These are phyloP conservation scores for Picea engelmannii DNA, from an alignment of 83 land plant species.

Conservation along the genomic window DNA sequence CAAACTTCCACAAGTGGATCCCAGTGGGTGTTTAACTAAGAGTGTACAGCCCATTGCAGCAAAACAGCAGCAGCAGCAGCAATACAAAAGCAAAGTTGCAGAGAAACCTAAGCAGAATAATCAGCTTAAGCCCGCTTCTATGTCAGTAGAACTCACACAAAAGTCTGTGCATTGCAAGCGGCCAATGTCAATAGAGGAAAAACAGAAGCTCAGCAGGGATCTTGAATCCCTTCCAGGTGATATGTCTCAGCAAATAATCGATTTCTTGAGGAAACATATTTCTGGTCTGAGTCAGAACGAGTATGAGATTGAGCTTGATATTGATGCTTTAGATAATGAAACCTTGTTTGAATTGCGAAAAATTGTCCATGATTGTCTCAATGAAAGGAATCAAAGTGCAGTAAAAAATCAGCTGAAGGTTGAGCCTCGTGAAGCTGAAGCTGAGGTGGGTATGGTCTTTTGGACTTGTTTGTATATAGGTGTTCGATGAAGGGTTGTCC, in stretches of 20 bases:
- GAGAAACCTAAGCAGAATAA: conserved; percentile 1
- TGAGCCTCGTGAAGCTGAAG: conserved; percentile 9
- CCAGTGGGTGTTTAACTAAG: background rate
- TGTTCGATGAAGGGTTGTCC: background rate
- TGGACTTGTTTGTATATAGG: background rate
- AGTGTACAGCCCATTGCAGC: background rate
- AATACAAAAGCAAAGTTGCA: conserved; percentile 23
- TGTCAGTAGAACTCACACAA: background rate
- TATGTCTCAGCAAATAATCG: conserved; percentile 65
- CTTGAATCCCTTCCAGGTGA: conserved; percentile 67
- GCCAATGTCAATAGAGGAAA: conserved; percentile 77
- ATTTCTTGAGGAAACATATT: conserved; percentile 62
- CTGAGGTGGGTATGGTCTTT: conserved; percentile 3
- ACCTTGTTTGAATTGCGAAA: conserved; percentile 48
- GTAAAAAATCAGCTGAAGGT: background rate
- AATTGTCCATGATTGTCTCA: conserved; percentile 33
- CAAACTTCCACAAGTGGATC: conserved; percentile 30
- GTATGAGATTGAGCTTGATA: conserved; percentile 78
- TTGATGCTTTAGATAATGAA: conserved; percentile 54
- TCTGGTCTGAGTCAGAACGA: conserved; percentile 41
- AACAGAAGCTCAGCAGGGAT: conserved; percentile 51
- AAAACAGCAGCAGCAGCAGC: conserved; percentile 17
- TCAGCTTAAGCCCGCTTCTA: background rate
- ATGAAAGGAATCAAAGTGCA: conserved; percentile 10
- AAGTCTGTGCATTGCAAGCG: conserved; percentile 26